phyloP scores from a whole-genome alignment of 2,329 filamentous ascomycete genomes.

The Penicillium polonicum region DNA sequence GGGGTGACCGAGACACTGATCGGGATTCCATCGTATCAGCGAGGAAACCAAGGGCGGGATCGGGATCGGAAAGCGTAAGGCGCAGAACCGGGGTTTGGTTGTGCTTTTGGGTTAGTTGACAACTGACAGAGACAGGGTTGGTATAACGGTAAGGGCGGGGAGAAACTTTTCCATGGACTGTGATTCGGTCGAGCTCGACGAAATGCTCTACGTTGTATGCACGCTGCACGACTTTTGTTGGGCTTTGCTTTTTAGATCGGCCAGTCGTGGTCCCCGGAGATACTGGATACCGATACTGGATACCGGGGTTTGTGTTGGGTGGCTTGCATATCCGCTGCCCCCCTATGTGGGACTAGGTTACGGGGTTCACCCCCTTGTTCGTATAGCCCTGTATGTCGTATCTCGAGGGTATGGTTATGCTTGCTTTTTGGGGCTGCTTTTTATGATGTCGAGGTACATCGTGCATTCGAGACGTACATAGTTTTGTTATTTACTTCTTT shows the following conservation, averaged over 20 bases:
- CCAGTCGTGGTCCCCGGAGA: slow-evolving; percentile 4
- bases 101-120: not conserved
- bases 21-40: not conserved
- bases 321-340: slow-evolving; percentile 12
- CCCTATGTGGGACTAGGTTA: not conserved
- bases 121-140: not conserved
- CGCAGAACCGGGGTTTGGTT: not conserved
- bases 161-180: not conserved
- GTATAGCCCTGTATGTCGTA: not conserved
- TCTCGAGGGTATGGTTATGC: not conserved
- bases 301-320: not conserved
- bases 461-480: not conserved
- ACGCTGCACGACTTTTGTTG: slow-evolving; percentile 6
- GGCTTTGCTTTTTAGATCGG: not conserved
- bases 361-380: not conserved
- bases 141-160: not conserved
- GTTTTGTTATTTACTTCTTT: not conserved
- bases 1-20: not conserved
- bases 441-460: not conserved
- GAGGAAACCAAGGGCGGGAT: not conserved
- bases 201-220: not conserved
- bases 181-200: not conserved
- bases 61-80: not conserved
- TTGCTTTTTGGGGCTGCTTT: not conserved
- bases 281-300: not conserved